Percentiles rank a stretch among this genome's conserved stretches.
Evolutionary conservation across 768 basidiomycete species (phyloP).

Genomic region (Suillus subalutaceus): DNA sequence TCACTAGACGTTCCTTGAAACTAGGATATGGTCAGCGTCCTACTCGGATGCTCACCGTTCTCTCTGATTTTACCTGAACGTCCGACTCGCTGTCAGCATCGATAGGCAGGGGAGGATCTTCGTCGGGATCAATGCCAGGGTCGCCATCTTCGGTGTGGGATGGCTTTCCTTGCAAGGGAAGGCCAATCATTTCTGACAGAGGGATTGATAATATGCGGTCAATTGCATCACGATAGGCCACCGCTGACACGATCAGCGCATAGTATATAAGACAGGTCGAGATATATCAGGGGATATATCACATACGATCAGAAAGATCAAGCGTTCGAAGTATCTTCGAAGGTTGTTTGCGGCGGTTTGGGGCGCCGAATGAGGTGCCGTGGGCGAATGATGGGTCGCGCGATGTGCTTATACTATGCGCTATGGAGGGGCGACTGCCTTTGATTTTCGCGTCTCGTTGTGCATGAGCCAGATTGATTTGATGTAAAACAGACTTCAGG

Average conservation of each 20-base stretch:
- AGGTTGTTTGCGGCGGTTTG: constrained; percentile 14
- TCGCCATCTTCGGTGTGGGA: not conserved
- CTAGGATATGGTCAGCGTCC: not conserved
- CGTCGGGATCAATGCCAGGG: not conserved
- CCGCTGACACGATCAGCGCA: constrained; percentile 21
- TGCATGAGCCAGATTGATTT: constrained; percentile 31
- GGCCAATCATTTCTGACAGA: constrained; percentile 5
- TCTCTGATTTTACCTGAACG: constrained; percentile 6
- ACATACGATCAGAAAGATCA: constrained; percentile 32
- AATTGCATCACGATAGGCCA: constrained; percentile 33
- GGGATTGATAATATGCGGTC: constrained; percentile 21
- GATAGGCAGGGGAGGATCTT: not conserved
- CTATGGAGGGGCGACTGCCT: constrained; percentile 1
- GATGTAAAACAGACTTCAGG: constrained; percentile 20
- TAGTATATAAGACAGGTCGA: constrained; percentile 3
- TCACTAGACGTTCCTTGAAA: not conserved
- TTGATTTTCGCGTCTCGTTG: constrained; percentile 13
- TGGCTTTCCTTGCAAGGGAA: not conserved
- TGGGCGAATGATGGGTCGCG: constrained; percentile 14
- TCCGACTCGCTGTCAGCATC: constrained; percentile 3
- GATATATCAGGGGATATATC: not conserved
- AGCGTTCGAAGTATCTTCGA: constrained; percentile 30
- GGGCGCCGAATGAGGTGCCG: constrained; percentile 8
- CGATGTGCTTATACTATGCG: not conserved
- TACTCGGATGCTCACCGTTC: not conserved